Conservation (phyloP, 352 stramenopile species). For the Phytophthora quininea region DNA sequence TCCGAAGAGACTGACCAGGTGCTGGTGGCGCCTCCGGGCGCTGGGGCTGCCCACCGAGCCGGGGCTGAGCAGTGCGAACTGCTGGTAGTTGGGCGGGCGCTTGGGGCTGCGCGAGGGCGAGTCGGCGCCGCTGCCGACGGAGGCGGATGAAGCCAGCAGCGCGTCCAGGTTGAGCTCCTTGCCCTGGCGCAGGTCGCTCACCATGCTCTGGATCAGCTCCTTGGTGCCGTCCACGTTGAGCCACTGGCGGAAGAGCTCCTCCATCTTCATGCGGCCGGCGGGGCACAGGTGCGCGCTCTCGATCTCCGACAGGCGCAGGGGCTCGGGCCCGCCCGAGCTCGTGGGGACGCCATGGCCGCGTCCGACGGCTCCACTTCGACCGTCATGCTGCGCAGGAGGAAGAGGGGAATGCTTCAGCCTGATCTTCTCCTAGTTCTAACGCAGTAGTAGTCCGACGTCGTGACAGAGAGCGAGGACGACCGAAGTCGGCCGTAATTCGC, state of each 20-base stretch:
- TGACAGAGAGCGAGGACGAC: not conserved
- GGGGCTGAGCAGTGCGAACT: slow-evolving; percentile 48
- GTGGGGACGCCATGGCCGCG: slow-evolving; percentile 64
- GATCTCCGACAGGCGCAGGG: slow-evolving; percentile 81
- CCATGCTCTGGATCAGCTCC: slow-evolving; percentile 85
- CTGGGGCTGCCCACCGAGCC: slow-evolving; percentile 45
- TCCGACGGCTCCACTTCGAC: slow-evolving; percentile 63
- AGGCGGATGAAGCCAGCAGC: slow-evolving; percentile 22
- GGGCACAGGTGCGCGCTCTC: slow-evolving; percentile 81
- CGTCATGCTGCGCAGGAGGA: slow-evolving; percentile 27
- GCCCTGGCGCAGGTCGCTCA: slow-evolving; percentile 77
- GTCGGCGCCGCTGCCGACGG: slow-evolving; percentile 32
- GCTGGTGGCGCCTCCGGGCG: slow-evolving; percentile 60
- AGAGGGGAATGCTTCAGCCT: not conserved
- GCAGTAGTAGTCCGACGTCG: slow-evolving; percentile 1
- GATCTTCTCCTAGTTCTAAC: not conserved
- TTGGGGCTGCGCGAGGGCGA: slow-evolving; percentile 81
- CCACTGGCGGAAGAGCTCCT: slow-evolving; percentile 88
- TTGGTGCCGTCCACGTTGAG: slow-evolving; percentile 87
- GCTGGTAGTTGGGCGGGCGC: slow-evolving; percentile 81
- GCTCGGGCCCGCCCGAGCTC: slow-evolving; percentile 47
- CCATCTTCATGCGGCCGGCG: slow-evolving; percentile 86
- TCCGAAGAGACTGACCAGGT: slow-evolving; percentile 78
- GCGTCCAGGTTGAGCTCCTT: slow-evolving; percentile 67
- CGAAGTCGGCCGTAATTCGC: no score